These are phyloP conservation scores for Pseudocercospora cruenta DNA, from an alignment of 2,329 filamentous ascomycete genomes.

Conservation along the genomic window DNA sequence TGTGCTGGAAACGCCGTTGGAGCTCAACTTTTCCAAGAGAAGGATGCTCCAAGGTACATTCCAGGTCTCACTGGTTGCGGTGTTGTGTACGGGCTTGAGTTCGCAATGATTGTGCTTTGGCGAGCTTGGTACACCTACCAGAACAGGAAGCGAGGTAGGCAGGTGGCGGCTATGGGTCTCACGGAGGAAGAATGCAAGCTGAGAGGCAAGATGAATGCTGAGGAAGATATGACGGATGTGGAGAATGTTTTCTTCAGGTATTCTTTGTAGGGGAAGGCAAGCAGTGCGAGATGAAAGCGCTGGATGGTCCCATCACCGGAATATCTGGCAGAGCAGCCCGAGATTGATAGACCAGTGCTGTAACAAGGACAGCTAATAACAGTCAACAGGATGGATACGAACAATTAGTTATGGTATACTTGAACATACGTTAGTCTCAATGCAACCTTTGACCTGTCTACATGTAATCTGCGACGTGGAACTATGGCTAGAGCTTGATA, in stretches of 20 bases:
- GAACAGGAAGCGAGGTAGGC: slow-evolving; percentile 9
- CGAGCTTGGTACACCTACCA: slow-evolving; percentile 13
- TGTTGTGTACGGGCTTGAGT: slow-evolving; percentile 22
- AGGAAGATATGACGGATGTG: slow-evolving; percentile 12
- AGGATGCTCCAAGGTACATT: slow-evolving; percentile 49
- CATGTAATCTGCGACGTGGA: no score
- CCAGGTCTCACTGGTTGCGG: slow-evolving; percentile 46
- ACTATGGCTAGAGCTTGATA: no score
- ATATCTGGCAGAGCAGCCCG: no score
- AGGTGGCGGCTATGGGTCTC: slow-evolving; percentile 11
- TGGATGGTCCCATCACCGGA: no score
- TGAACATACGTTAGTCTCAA: no score
- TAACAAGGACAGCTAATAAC: no score
- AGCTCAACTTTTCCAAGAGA: slow-evolving; percentile 48
- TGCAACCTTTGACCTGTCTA: no score
- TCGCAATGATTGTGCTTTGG: slow-evolving; percentile 11
- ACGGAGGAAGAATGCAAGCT: slow-evolving; percentile 9
- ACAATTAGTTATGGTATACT: no score
- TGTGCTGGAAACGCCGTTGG: slow-evolving; percentile 52
- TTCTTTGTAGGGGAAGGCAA: neutral
- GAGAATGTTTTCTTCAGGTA: slow-evolving; percentile 16
- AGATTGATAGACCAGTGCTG: no score
- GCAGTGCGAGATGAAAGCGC: no score
- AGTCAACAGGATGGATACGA: no score
- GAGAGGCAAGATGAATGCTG: slow-evolving; percentile 12